These are phyloP conservation scores for Tolypocladium nubicola DNA, from an alignment of 2,329 filamentous ascomycete genomes.

Conservation along the genomic window DNA sequence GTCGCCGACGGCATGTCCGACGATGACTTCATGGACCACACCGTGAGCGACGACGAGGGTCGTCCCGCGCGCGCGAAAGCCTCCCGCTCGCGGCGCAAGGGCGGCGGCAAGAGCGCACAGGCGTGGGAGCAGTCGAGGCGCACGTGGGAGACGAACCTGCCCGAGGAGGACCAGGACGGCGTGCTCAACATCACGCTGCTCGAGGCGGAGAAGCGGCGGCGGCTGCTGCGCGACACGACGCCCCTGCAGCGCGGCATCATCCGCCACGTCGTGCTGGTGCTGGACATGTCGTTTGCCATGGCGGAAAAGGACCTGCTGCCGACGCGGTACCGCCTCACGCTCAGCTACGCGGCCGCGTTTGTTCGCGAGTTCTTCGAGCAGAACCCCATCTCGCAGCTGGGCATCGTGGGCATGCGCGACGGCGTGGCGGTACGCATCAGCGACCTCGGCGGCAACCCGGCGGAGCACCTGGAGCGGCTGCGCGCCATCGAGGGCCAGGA, in stretches of 20 bases:
- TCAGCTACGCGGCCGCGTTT: conserved; percentile 79
- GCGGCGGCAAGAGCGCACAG: conserved; percentile 32
- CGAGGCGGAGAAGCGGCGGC: conserved; percentile 71
- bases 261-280: conserved; percentile 80
- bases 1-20: conserved; percentile 53
- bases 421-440: conserved; percentile 78
- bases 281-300: conserved; percentile 94
- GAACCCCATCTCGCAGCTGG: conserved; percentile 94
- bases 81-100: conserved; percentile 17
- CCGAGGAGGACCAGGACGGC: conserved; percentile 63
- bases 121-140: conserved; percentile 58
- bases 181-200: conserved; percentile 67
- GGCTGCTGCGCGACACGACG: conserved; percentile 84
- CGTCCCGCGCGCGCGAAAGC: neutral
- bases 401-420: conserved; percentile 86
- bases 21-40: conserved; percentile 48
- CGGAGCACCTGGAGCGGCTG: conserved; percentile 73
- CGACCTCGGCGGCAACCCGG: conserved; percentile 84
- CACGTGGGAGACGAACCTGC: conserved; percentile 61
- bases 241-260: conserved; percentile 95
- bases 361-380: conserved; percentile 95
- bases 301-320: conserved; percentile 88
- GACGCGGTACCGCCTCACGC: conserved; percentile 70
- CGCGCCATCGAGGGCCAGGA: conserved; percentile 55
- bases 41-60: conserved; percentile 27